phyloP scores from a whole-genome alignment of 139 green algal species.

The Chlamydomonas urium region DNA sequence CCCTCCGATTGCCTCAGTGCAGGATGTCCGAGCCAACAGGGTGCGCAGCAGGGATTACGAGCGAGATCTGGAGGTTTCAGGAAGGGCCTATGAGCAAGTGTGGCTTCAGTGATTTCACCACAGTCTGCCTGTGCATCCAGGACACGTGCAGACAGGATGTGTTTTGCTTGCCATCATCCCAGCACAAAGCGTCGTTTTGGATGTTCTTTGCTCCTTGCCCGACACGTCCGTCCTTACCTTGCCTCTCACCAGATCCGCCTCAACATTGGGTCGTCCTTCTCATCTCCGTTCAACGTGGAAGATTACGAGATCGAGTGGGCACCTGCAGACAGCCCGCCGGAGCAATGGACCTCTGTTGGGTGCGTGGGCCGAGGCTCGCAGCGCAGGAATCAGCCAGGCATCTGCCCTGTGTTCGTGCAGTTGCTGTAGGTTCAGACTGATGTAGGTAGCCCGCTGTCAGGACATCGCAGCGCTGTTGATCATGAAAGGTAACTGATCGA shows the following conservation, averaged over 20 bases:
- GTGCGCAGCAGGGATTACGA: no score
- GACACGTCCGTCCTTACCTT: not conserved
- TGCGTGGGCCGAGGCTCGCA: no score
- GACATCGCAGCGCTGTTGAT: no score
- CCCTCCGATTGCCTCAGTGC: not conserved
- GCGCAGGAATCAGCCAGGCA: no score
- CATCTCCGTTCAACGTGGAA: conserved; percentile 13
- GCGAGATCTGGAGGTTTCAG: no score
- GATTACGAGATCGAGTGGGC: conserved; percentile 11
- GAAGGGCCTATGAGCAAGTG: not conserved
- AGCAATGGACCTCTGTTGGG: not conserved
- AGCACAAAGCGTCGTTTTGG: not conserved
- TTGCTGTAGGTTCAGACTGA: no score
- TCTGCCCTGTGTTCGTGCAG: no score
- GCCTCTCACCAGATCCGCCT: conserved; percentile 2
- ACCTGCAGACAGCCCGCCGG: not conserved
- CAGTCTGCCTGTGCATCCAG: not conserved
- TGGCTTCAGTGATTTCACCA: no score
- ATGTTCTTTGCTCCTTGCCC: not conserved
- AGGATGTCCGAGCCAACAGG: conserved; percentile 3
- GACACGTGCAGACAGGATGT: not conserved
- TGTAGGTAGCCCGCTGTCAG: no score
- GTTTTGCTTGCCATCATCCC: not conserved
- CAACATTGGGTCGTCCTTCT: not conserved
- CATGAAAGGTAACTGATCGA: no score